Conservation (phyloP, 106 monocot genomes). For the Amphibolis antarctica region DNA sequence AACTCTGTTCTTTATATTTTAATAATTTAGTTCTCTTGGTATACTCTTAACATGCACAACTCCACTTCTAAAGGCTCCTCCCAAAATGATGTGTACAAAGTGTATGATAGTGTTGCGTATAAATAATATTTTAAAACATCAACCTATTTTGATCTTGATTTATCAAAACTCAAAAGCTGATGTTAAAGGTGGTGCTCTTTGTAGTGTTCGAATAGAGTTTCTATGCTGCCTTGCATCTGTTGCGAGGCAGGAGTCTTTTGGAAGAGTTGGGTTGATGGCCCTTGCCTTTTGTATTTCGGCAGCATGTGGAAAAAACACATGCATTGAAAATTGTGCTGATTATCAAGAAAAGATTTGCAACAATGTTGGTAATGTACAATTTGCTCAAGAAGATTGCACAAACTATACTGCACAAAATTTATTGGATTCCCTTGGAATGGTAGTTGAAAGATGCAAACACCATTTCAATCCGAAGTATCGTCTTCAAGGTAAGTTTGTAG, state of each 20-base stretch:
- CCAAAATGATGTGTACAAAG: no score
- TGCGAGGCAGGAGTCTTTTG: slow-evolving; percentile 54
- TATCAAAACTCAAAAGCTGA: not conserved
- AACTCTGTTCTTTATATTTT: no score
- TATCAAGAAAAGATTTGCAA: not conserved
- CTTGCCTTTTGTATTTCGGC: slow-evolving; percentile 70
- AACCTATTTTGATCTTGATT: not conserved
- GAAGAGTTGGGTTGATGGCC: slow-evolving; percentile 82
- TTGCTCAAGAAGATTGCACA: slow-evolving; percentile 6
- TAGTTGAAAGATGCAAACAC: slow-evolving; percentile 79
- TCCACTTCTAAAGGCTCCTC: no score
- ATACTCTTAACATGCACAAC: no score
- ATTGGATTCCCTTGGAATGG: slow-evolving; percentile 48
- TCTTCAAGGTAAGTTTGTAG: slow-evolving; percentile 37
- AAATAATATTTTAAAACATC: not conserved
- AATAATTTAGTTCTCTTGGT: no score
- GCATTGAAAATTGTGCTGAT: slow-evolving; percentile 3
- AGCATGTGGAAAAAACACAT: slow-evolving; percentile 17
- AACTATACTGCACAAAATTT: slow-evolving; percentile 18
- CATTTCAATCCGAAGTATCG: slow-evolving; percentile 93
- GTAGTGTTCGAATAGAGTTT: slow-evolving; percentile 41
- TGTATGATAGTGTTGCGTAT: not conserved
- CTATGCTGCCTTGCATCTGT: slow-evolving; percentile 48
- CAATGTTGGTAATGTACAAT: slow-evolving; percentile 4
- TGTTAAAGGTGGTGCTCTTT: slow-evolving; percentile 5